Base-by-base conservation (phyloP, 1,139 yeast species). In the Suhomyces chickasaworum region DNA sequence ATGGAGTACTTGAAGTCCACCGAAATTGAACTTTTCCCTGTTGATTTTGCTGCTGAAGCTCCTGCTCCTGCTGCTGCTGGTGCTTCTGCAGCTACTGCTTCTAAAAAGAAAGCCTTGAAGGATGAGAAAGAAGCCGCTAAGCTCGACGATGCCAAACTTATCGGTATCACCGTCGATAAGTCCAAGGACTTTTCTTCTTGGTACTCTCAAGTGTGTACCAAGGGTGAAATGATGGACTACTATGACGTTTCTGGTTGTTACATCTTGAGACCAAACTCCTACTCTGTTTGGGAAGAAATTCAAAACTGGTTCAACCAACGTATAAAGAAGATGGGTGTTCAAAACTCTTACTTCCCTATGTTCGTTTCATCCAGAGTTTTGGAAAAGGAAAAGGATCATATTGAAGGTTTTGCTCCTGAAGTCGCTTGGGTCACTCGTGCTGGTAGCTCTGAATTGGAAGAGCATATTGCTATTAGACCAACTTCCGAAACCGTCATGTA, bases 371-470 rank as follows among this genome's bases (percentile, higher is more conserved):
- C 89, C 44, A 81, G 83, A 58, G 99, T 93, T 29, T 78, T 95
- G 61, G 98, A 93, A 71, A 89, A 86, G 74, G 99, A 95, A 76
- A 95, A 95, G 74, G 99, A 95, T 67, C 99, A 95, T 66, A 85
- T 95, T 61, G 99, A 95, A 71, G 99, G 99, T 33, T 95, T 95
- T 68, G 99, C 99, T 42, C 99, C 99, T 25, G 99, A 95, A 73
- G 99, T 95, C 48, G 99, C 99, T 20, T 95, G 99, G 99, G 99
- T 95, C 56, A 95, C 99, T 50, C 83, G 78, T 62, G 99, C 99
- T 42, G 99, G 99, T 61, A 70, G 74, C 42, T 87, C 96, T 25
- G 98, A 93, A 44, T 80, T 95, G 59, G 99, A 95, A 47, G 99
- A 95, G 74, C 99, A 96, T 59, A 89, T 95, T 63, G 99, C 99